Evolutionary conservation across 352 stramenopile genomes (phyloP).

Genomic region (Aphanomyces cochlioides): DNA sequence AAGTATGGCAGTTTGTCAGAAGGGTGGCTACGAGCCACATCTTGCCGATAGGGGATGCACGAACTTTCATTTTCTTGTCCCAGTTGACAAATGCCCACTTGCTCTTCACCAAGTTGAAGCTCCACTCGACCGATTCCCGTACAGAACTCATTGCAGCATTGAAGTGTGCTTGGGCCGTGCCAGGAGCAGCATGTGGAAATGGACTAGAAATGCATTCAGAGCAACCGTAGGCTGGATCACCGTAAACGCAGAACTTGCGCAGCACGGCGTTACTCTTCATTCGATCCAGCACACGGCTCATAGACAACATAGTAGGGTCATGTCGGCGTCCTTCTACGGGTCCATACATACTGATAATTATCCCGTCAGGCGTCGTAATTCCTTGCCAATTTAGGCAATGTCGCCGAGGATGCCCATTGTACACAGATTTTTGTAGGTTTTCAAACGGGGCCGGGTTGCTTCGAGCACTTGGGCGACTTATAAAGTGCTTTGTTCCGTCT

Average conservation of each 20-base stretch:
- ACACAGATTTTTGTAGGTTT: slow-evolving; percentile 17
- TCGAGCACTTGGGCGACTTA: slow-evolving; percentile 21
- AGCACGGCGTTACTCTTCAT: not conserved
- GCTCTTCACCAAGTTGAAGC: too few relatives aligned
- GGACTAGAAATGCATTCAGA: not conserved
- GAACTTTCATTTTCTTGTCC: slow-evolving; percentile 22
- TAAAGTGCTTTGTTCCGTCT: slow-evolving; percentile 15
- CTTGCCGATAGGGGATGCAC: slow-evolving; percentile 9
- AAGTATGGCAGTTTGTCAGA: slow-evolving; percentile 21
- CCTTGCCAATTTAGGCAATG: slow-evolving; percentile 26
- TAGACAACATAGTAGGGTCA: slow-evolving; percentile 7
- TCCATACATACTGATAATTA: slow-evolving; percentile 19
- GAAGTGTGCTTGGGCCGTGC: not conserved
- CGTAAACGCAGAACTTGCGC: not conserved
- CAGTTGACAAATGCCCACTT: too few relatives aligned
- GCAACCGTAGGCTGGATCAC: slow-evolving; percentile 14
- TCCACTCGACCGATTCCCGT: not conserved
- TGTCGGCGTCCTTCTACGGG: slow-evolving; percentile 21
- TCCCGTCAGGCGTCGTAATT: not conserved
- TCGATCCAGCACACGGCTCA: slow-evolving; percentile 2
- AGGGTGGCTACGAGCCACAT: slow-evolving; percentile 3
- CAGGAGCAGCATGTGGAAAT: not conserved
- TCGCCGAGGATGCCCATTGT: slow-evolving; percentile 19
- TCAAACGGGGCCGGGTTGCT: not conserved
- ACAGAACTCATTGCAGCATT: slow-evolving; percentile 12